A percentile compares a stretch with the other conserved stretches of the same genome.
These are phyloP conservation scores for Thalassiosira livingstoniorum DNA, from an alignment of 352 stramenopile genomes.

Conservation along the genomic window DNA sequence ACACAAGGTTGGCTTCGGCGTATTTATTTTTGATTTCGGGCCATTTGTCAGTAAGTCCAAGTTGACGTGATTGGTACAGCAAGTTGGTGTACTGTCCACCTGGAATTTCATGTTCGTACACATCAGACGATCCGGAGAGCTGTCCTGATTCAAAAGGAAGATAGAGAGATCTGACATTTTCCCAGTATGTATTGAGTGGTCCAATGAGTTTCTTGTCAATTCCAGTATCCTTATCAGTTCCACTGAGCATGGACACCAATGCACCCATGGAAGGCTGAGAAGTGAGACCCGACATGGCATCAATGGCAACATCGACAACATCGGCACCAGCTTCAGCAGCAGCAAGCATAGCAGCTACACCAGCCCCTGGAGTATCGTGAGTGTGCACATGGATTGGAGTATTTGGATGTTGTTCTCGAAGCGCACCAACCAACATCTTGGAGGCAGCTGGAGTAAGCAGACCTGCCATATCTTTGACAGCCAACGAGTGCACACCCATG, in stretches of 20 bases:
- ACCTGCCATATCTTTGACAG: conserved; percentile 98
- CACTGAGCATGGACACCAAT: conserved; percentile 90
- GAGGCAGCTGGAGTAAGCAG: conserved; percentile 93
- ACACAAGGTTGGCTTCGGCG: conserved; percentile 92
- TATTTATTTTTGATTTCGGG: conserved; percentile 95
- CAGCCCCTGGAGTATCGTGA: conserved; percentile 95
- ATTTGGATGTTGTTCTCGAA: conserved; percentile 94
- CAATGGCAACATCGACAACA: conserved; percentile 93
- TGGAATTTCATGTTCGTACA: conserved; percentile 98
- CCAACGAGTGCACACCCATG: conserved; percentile 92
- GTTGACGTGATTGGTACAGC: conserved; percentile 95
- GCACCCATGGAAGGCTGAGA: conserved; percentile 96
- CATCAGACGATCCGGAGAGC: conserved; percentile 93
- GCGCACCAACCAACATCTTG: conserved; percentile 90
- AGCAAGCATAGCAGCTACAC: conserved; percentile 95
- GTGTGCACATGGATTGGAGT: conserved; percentile 97
- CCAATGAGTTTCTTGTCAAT: conserved; percentile 90
- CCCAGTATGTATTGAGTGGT: conserved; percentile 97
- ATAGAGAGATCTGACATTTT: conserved; percentile 95
- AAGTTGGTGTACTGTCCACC: conserved; percentile 97
- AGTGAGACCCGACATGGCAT: conserved; percentile 95
- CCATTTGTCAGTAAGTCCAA: conserved; percentile 94
- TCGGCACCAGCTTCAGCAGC: conserved; percentile 93
- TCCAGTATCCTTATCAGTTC: conserved; percentile 91
- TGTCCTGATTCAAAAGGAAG: conserved; percentile 97